phyloP scores from a whole-genome alignment of 176 grass and related monocot genomes.

The Microstegium vimineum region DNA sequence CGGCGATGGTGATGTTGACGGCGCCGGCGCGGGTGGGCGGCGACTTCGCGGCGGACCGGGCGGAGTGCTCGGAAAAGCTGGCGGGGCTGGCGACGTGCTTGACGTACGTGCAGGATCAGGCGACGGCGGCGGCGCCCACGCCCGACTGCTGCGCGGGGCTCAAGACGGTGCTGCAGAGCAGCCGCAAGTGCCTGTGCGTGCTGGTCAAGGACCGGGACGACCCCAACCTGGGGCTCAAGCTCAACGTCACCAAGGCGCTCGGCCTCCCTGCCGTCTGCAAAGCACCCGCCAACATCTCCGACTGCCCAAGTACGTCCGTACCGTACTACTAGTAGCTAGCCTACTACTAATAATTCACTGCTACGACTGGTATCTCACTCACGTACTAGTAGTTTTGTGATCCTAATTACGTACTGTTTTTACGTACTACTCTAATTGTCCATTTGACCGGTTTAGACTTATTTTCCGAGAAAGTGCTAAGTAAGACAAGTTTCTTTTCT shows the following conservation, averaged over 20 bases:
- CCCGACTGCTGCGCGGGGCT: constrained; percentile 89
- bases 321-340: too few relatives aligned
- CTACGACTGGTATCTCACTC: too few relatives aligned
- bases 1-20: not conserved
- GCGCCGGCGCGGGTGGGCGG: not conserved
- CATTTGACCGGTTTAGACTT: too few relatives aligned
- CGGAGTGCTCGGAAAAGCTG: constrained; percentile 59
- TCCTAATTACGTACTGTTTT: not conserved
- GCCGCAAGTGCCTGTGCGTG: constrained; percentile 82
- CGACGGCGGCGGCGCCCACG: constrained; percentile 41
- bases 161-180: constrained; percentile 51
- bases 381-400: too few relatives aligned
- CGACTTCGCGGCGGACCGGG: constrained; percentile 56
- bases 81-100: constrained; percentile 66
- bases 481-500: too few relatives aligned
- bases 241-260: constrained; percentile 72
- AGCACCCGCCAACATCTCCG: constrained; percentile 55
- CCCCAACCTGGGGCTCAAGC: constrained; percentile 57
- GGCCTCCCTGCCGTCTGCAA: constrained; percentile 50
- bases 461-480: too few relatives aligned
- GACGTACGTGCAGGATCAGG: constrained; percentile 51
- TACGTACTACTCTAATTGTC: too few relatives aligned
- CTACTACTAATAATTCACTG: too few relatives aligned
- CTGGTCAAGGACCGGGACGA: constrained; percentile 70
- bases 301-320: constrained; percentile 56